Conservation (phyloP, 305 asterid genomes). For the Fraxinus velutina region DNA sequence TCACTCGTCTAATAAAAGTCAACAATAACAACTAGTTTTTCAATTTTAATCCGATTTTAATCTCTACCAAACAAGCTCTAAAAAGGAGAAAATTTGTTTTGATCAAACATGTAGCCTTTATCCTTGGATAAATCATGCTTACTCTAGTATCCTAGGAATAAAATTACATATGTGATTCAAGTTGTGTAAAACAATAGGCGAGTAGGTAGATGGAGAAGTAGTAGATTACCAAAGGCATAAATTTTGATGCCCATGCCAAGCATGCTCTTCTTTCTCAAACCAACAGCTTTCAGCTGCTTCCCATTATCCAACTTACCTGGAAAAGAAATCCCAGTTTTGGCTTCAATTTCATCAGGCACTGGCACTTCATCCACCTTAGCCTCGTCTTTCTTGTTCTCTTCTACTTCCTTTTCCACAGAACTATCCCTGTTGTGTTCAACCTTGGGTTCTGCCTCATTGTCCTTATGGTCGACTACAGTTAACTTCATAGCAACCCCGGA, state of each 20-base stretch:
- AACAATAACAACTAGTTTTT: too few relatives aligned
- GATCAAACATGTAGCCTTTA: neutral
- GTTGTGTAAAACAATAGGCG: neutral
- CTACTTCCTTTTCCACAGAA: constrained; percentile 28
- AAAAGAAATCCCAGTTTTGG: constrained; percentile 61
- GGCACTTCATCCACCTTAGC: constrained; percentile 37
- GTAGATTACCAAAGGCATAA: constrained; percentile 50
- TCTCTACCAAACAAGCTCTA: too few relatives aligned
- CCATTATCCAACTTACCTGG: constrained; percentile 51
- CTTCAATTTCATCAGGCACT: constrained; percentile 50
- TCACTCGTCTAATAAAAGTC: too few relatives aligned
- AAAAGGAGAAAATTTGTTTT: neutral
- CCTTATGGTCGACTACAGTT: constrained; percentile 17
- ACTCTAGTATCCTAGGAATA: neutral
- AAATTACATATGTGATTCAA: neutral
- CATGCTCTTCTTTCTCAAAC: constrained; percentile 75
- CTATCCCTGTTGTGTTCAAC: constrained; percentile 1
- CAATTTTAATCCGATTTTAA: too few relatives aligned
- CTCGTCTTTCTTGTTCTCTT: constrained; percentile 28
- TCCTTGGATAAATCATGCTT: neutral
- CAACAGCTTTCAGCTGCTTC: constrained; percentile 52
- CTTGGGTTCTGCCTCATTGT: constrained; percentile 22
- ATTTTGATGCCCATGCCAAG: constrained; percentile 68
- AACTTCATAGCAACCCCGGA: constrained; percentile 32
- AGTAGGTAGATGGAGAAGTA: neutral